Base-by-base conservation (phyloP, 2,329 filamentous ascomycete species). In the Onygenales sp. region DNA sequence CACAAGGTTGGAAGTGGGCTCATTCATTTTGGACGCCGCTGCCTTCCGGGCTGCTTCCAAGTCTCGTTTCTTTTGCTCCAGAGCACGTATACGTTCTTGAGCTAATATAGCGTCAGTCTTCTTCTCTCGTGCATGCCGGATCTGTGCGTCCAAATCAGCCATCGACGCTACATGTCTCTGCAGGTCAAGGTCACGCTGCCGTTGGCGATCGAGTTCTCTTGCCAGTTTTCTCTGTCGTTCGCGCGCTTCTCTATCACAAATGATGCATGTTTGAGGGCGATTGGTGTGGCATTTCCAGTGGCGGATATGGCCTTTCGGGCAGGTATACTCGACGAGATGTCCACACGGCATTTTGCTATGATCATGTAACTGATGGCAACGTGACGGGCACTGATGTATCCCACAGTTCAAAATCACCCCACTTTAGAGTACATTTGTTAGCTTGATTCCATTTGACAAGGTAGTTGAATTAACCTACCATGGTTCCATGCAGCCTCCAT, bases 401-500 rank as follows among this genome's bases (percentile, higher is more conserved):
- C 76, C 76, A 52, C 86, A 89, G 2, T 63, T 72, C 2, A 88
- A 68, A 32, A 27, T 44, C 42, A 44, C 42, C 31, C 42, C 42
- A 13, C 42, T 44, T 5, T 32, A 13, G 8, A 9, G 21, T 13
- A 3, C 11, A 31, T 32, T 27, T 44, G 31, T 31, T 11, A 27
- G 17, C 31, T 11, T 44, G 42, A 17, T 11, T 4, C 14, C 10
- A 44, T 27, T 32, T 32, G 21, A 13, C 7, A 31, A 10, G 10
- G 42, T 44, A 53, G 6, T 27, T 37, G 48, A 33, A 7, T 13
- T 32, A 51, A 68, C 74, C 65, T 70, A 84, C 82, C 86, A 90
- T 17, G 72, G 73, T 48, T 81, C 72, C 0, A 70, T 70, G 57
- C 86, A 90, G 0, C 87, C 87, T 4, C 87, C 86, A 62, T 90